phyloP scores from a whole-genome alignment of 164 flowering plant genomes.

The Vitis cinerea region DNA sequence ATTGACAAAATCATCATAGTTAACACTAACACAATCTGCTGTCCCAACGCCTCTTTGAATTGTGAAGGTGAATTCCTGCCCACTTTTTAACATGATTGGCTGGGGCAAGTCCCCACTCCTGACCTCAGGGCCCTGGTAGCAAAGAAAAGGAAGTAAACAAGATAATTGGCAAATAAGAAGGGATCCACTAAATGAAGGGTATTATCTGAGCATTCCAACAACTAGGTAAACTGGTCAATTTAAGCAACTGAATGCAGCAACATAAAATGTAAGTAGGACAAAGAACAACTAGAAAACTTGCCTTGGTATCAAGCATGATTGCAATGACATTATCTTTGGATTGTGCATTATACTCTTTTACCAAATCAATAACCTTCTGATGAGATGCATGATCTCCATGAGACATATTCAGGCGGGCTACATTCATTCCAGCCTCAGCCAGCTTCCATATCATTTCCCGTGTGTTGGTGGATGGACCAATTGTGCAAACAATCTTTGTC shows the following conservation, averaged over 20 bases:
- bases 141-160: slow-evolving; percentile 5
- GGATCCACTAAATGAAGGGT: not conserved
- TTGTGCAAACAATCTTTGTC: slow-evolving; percentile 94
- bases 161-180: not conserved
- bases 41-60: slow-evolving; percentile 91
- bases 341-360: slow-evolving; percentile 90
- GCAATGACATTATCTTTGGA: slow-evolving; percentile 82
- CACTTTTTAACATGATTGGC: slow-evolving; percentile 64
- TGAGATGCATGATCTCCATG: slow-evolving; percentile 97
- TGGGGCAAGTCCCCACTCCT: slow-evolving; percentile 99
- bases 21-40: slow-evolving; percentile 88
- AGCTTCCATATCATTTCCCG: slow-evolving; percentile 97
- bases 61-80: slow-evolving; percentile 93
- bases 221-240: too few species aligned
- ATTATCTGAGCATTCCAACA: too few species aligned
- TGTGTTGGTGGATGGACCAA: slow-evolving; percentile 91
- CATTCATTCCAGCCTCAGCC: slow-evolving; percentile 98
- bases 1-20: slow-evolving; percentile 95
- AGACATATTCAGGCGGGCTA: slow-evolving; percentile 91
- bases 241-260: not conserved
- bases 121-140: slow-evolving; percentile 90
- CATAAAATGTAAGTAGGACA: not conserved
- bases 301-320: slow-evolving; percentile 97
- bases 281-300: slow-evolving; percentile 13
- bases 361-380: slow-evolving; percentile 91